Base-by-base conservation (phyloP, 768 basidiomycete species). In the Neoboletus subvelutipes region DNA sequence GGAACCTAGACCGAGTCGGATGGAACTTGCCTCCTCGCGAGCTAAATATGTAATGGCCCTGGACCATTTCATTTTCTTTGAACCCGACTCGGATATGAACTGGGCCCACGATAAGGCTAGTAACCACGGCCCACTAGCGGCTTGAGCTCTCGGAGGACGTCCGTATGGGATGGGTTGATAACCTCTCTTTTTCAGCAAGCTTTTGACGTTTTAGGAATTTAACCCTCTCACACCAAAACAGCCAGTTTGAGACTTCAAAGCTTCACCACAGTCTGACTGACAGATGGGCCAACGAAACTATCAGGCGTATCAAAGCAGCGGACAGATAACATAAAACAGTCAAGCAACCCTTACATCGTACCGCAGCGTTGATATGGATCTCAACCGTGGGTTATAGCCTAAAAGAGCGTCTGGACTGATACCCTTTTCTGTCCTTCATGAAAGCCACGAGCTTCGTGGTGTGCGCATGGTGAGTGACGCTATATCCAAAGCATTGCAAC, bases 21-120 rank as follows among this genome's bases (percentile, higher is more conserved):
- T 57, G 65, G 65, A 67, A 24, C 62, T 66, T 48, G 47, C 20
- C 4, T n/a, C n/a, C n/a, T 28, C 28, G 28, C 28, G 28, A 28
- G 28, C 28, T 28, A 28, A 28, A 20, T 40, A 18, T 34, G n/a
- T 40, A 18, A n/a, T 9, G 18, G 17, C 37, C 37, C 37, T 39
- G 37, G 18, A n/a, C 8, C 18, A n/a, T 39, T 39, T 39, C 37
- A 39, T 39, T 18, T 39, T 39, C 6, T 40, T 39, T 0, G n/a
- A 41, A 41, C 40, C 11, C 10, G 12, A n/a, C n/a, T n/a, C n/a
- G 1, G 41, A 24, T 15, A 15, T 17, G 20, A 41, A 43, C 15
- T 8, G 15, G 22, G 22, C 13, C 41, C 22, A 15, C 22, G 22
- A 24, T 7, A 24, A 5, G 7, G 41, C 41, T n/a, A 33, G 31